Evolutionary conservation across 352 stramenopile species (phyloP), one percentile per base, ranked within the genome.

Genomic region (Achlya hypogyna): DNA sequence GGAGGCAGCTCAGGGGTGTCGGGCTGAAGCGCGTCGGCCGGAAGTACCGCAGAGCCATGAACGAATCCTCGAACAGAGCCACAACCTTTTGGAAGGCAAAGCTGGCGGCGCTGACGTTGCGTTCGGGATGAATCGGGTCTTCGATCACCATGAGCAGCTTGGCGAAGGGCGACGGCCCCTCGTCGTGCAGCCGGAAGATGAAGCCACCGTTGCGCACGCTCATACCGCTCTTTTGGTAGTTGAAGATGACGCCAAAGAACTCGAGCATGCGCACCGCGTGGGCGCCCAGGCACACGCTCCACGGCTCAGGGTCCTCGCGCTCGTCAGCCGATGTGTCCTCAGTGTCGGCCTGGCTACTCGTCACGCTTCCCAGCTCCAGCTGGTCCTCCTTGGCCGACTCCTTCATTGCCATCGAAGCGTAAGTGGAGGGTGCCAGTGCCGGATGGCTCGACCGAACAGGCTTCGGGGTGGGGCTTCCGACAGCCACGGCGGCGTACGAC

Each of bases 21-120:
- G 82, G 86, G 5, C 74, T 78, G 66, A 92, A 92, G 49, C 85
- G 86, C 29, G 75, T 87, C 35, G 82, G 65, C 0, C 82, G 86
- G 59, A 88, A 89, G 71, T 91, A 95, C 77, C 88, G 85, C 35
- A 95, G 76, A 9, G 84, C 82, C 58, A 91, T 93, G 68, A 84
- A 95, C 32, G 84, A 84, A 68, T 95, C 86, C 54, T 95, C 86
- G 62, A 93, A 93, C 43, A 92, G 69, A 0, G 84, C 78, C 8
- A 95, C 84, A 25, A 95, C 84, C 53, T 90, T 89, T 51, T 81
- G 80, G 58, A 92, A 93, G 20, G 84, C 84, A 69, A 91, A 95
- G 72, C 82, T 95, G 56, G 82, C 88, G n/a, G 86, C 84, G 45
- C 84, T 89, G 6, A 95, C 86, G 35, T 95, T 95, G 63, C 84